Evolutionary conservation across 1,284 basidiomycete species (phyloP).

Genomic region (Peniophora sp.): DNA sequence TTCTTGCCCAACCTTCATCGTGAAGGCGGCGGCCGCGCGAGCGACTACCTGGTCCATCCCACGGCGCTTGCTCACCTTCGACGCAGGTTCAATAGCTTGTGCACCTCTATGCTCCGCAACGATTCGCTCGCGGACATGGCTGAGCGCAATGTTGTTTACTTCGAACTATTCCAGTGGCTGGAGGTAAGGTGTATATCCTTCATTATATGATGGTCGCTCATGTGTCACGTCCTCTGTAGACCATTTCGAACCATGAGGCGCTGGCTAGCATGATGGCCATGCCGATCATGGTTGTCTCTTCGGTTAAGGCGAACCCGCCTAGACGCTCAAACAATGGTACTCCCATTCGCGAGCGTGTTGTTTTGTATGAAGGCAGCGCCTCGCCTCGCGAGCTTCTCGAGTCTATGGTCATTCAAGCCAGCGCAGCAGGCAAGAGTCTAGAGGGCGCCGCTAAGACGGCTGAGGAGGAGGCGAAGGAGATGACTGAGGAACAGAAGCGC

Average conservation of each 20-base stretch:
- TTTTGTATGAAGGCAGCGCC: slow-evolving; percentile 82
- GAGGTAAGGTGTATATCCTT: slow-evolving; percentile 45
- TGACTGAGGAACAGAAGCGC: slow-evolving; percentile 79
- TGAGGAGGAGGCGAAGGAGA: slow-evolving; percentile 45
- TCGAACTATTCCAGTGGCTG: slow-evolving; percentile 84
- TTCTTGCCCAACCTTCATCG: slow-evolving; percentile 78
- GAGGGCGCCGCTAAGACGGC: slow-evolving; percentile 49
- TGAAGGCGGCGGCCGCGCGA: slow-evolving; percentile 61
- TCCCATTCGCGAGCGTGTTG: slow-evolving; percentile 62
- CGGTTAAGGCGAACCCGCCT: slow-evolving; percentile 52
- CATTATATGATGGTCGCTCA: too few species aligned
- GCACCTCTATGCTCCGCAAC: slow-evolving; percentile 77
- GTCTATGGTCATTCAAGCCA: slow-evolving; percentile 82
- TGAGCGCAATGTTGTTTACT: slow-evolving; percentile 79
- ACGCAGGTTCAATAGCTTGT: slow-evolving; percentile 80
- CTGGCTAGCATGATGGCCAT: slow-evolving; percentile 92
- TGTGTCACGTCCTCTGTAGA: slow-evolving; percentile 26
- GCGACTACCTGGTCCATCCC: slow-evolving; percentile 84
- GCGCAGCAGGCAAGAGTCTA: slow-evolving; percentile 78
- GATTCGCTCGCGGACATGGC: slow-evolving; percentile 92
- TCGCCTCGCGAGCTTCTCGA: slow-evolving; percentile 86
- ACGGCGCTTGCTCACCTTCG: slow-evolving; percentile 85
- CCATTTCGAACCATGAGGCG: slow-evolving; percentile 84
- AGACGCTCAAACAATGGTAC: slow-evolving; percentile 39
- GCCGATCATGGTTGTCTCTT: slow-evolving; percentile 82